These are phyloP conservation scores for Candida palmyrensis DNA, from an alignment of 805 yeast genomes.

Conservation along the genomic window DNA sequence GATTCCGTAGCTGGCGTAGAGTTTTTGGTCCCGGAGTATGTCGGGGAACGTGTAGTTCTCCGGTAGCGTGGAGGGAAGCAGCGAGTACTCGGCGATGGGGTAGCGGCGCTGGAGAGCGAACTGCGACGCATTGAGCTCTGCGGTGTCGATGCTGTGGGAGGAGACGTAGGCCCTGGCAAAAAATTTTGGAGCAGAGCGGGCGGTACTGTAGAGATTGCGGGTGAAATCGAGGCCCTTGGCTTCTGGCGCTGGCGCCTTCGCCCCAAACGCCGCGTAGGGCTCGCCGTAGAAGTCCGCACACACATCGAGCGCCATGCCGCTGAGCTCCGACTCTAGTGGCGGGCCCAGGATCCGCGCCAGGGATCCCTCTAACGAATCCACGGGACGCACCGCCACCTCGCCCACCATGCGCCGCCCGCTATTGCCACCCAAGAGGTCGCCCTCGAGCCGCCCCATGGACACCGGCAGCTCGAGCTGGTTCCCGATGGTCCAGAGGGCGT, in stretches of 20 bases:
- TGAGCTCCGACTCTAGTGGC: background rate
- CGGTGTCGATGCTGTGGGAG: conserved; percentile 2
- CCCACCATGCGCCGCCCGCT: conserved; percentile 45
- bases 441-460: conserved; percentile 42
- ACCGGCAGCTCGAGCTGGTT: conserved; percentile 28
- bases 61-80: conserved; percentile 16
- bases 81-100: conserved; percentile 1
- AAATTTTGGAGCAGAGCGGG: conserved; percentile 1
- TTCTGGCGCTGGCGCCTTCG: too few species aligned
- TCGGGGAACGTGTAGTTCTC: conserved; percentile 25
- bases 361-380: too few species aligned
- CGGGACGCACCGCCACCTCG: conserved; percentile 14
- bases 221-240: conserved; percentile 5
- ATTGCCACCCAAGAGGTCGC: conserved; percentile 37
- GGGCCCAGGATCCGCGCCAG: background rate
- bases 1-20: conserved; percentile 16
- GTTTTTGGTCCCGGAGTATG: conserved; percentile 5
- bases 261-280: too few species aligned
- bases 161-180: conserved; percentile 9
- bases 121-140: conserved; percentile 1
- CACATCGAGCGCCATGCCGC: conserved; percentile 2
- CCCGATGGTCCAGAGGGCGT: conserved; percentile 34
- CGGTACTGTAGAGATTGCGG: background rate
- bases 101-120: background rate
- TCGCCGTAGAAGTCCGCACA: too few species aligned